A percentile compares a stretch with the other conserved stretches of the same genome.
phyloP scores from a whole-genome alignment of 2,329 filamentous ascomycete species.

The Tolypocladium pustulatum region DNA sequence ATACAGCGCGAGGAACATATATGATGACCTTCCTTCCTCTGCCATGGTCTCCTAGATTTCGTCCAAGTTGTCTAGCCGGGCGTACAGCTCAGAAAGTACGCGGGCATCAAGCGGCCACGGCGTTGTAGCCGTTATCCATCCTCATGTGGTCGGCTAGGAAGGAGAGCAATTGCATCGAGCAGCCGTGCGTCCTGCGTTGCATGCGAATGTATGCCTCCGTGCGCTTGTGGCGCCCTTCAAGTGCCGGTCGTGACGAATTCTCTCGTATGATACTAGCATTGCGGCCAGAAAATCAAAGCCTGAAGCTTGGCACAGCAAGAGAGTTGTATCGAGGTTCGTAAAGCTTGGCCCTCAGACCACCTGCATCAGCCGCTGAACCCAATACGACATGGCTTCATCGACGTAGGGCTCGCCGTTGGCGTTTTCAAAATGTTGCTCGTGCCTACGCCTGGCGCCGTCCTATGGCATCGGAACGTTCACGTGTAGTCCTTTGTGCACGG shows the following conservation, averaged over 20 bases:
- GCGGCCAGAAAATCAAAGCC: neutral
- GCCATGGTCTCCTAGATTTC: no score
- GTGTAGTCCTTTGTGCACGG: neutral
- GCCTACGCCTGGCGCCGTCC: neutral
- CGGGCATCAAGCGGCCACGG: no score
- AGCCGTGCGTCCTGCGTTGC: no score
- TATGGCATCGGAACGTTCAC: neutral
- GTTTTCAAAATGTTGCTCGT: neutral
- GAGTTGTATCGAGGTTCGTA: neutral
- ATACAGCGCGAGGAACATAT: no score
- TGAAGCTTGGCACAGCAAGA: neutral
- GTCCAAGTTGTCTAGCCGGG: no score
- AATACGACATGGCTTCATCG: neutral
- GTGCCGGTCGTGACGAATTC: neutral
- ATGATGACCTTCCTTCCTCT: neutral
- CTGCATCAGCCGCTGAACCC: neutral
- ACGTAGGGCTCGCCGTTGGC: neutral
- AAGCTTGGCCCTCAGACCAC: neutral
- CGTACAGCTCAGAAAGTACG: no score
- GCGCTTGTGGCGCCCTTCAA: neutral
- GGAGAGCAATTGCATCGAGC: no score
- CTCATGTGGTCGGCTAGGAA: no score
- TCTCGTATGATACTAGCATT: neutral
- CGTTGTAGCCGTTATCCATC: no score
- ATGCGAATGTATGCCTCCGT: neutral